A percentile compares a stretch with the other conserved stretches of the same genome.
These are phyloP conservation scores for Harringtonia aguacate DNA, from an alignment of 2,329 filamentous ascomycete genomes.

Conservation along the genomic window DNA sequence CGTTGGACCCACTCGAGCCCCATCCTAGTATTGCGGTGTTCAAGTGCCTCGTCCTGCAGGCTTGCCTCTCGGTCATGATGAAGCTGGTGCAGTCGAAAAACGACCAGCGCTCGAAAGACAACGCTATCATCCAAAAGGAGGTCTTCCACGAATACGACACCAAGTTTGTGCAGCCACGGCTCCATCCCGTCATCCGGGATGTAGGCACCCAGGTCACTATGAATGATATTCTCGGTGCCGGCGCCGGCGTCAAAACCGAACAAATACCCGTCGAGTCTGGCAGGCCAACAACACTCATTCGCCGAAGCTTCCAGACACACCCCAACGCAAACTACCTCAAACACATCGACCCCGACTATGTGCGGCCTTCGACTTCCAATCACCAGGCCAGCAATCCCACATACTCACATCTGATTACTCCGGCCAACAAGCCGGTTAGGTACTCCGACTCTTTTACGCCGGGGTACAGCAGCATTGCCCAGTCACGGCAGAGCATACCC, in stretches of 20 bases:
- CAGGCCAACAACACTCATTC: slow-evolving; percentile 52
- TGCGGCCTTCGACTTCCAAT: slow-evolving; percentile 24
- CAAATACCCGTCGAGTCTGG: slow-evolving; percentile 30
- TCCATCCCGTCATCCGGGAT: slow-evolving; percentile 69
- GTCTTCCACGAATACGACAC: slow-evolving; percentile 92
- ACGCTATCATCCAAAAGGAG: slow-evolving; percentile 74
- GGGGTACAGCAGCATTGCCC: slow-evolving; percentile 1
- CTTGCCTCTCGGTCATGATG: slow-evolving; percentile 67
- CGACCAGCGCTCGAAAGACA: slow-evolving; percentile 77
- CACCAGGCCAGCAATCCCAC: slow-evolving; percentile 25
- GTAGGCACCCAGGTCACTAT: slow-evolving; percentile 68
- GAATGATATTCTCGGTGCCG: slow-evolving; percentile 20
- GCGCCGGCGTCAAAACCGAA: neutral
- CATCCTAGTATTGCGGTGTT: slow-evolving; percentile 78
- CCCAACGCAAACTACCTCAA: slow-evolving; percentile 72
- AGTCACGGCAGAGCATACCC: slow-evolving; percentile 14
- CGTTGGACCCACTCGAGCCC: slow-evolving; percentile 62
- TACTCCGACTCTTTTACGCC: slow-evolving; percentile 23
- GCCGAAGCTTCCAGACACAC: slow-evolving; percentile 68
- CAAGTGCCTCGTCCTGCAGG: slow-evolving; percentile 67
- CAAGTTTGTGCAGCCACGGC: slow-evolving; percentile 84
- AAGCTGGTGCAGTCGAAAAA: slow-evolving; percentile 63
- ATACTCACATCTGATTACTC: slow-evolving; percentile 30
- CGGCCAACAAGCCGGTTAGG: slow-evolving; percentile 17
- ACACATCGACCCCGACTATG: slow-evolving; percentile 58